These are phyloP conservation scores for Lepidium didymum DNA, from an alignment of 345 rosid genomes.

Conservation along the genomic window DNA sequence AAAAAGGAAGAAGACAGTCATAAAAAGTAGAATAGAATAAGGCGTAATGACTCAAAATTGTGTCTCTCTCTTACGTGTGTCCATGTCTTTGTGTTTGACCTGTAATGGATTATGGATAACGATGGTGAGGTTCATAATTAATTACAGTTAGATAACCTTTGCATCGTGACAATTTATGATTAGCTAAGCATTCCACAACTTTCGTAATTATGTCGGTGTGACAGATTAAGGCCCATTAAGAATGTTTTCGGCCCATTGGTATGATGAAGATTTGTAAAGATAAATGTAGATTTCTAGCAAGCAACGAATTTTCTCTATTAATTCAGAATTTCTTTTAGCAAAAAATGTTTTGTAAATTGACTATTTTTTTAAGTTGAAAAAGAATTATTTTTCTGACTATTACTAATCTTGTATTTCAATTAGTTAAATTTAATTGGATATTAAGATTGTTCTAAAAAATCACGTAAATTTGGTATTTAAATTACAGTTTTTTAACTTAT, in stretches of 20 bases:
- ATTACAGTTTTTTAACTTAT: too few species aligned
- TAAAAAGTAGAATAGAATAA: neutral
- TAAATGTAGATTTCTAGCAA: neutral
- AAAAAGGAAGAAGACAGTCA: neutral
- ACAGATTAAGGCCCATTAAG: neutral
- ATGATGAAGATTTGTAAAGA: neutral
- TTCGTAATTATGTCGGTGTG: neutral
- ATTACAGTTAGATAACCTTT: neutral
- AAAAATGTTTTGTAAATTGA: too few species aligned
- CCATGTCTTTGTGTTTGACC: conserved; percentile 14
- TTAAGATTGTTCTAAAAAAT: too few species aligned
- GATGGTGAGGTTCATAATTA: conserved; percentile 28
- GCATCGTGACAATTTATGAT: neutral
- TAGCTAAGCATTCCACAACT: conserved; percentile 8
- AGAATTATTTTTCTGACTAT: too few species aligned
- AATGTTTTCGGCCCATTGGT: neutral
- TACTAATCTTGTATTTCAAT: too few species aligned
- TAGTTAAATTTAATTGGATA: too few species aligned
- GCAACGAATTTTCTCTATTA: neutral
- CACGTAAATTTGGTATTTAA: too few species aligned
- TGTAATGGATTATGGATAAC: conserved; percentile 36
- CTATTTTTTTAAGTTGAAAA: too few species aligned
- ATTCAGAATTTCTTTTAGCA: neutral
- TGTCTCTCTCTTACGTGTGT: conserved; percentile 10
- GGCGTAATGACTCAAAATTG: conserved; percentile 2